These are phyloP conservation scores for Cytospora paraplurivora DNA, from an alignment of 2,329 filamentous ascomycete species.

Conservation along the genomic window DNA sequence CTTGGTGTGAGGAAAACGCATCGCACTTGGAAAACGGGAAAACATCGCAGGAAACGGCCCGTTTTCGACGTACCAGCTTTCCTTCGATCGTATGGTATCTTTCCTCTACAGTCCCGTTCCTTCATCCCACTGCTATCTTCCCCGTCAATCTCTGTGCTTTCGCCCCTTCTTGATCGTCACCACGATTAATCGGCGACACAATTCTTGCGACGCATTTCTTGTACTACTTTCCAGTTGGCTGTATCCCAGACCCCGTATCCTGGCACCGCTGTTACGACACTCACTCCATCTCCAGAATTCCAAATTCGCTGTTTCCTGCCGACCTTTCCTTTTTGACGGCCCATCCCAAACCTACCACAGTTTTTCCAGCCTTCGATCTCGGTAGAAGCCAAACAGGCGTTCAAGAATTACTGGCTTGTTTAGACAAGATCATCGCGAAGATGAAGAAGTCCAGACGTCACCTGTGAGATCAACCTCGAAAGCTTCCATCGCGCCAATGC, in stretches of 20 bases:
- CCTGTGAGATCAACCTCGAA: background rate
- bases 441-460: slow-evolving; percentile 17
- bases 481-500: background rate
- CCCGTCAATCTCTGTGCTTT: background rate
- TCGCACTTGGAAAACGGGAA: background rate
- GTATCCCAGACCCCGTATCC: background rate
- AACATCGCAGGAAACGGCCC: background rate
- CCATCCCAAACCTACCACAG: background rate
- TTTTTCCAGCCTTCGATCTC: background rate
- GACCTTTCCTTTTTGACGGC: background rate
- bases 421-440: background rate
- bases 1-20: background rate
- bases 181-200: background rate
- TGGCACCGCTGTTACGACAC: background rate
- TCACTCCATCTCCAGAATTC: background rate
- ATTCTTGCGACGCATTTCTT: background rate
- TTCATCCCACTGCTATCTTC: background rate
- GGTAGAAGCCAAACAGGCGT: background rate
- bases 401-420: background rate
- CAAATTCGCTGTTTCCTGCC: background rate
- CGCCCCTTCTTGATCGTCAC: background rate
- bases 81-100: background rate
- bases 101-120: background rate
- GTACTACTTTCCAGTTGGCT: background rate
- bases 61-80: background rate